These are phyloP conservation scores for Trichomonas gallinae DNA, from an alignment of 208 protist genomes.

Conservation along the genomic window DNA sequence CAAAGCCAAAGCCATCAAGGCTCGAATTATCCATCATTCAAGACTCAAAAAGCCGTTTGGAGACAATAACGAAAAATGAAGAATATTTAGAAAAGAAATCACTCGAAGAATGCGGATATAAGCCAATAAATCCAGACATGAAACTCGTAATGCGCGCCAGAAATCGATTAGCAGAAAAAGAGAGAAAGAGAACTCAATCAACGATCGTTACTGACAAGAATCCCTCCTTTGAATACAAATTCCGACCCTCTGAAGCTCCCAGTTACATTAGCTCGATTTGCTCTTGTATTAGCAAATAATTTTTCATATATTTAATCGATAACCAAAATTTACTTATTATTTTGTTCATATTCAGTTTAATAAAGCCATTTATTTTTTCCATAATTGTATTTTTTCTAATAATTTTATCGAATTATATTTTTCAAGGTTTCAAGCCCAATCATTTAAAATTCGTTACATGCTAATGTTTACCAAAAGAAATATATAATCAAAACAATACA, in stretches of 20 bases:
- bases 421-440: too few species aligned
- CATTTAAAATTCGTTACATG: too few species aligned
- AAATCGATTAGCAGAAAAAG: neutral
- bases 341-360: too few species aligned
- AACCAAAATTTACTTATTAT: too few species aligned
- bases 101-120: neutral
- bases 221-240: neutral
- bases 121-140: neutral
- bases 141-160: neutral
- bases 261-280: neutral
- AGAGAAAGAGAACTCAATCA: constrained; percentile 15
- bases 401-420: too few species aligned
- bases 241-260: neutral
- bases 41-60: neutral
- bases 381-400: too few species aligned
- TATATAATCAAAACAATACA: too few species aligned
- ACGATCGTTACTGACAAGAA: constrained; percentile 5
- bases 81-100: constrained; percentile 23
- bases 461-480: too few species aligned
- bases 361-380: too few species aligned
- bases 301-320: too few species aligned
- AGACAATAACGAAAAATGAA: neutral
- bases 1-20: neutral
- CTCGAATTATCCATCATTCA: neutral
- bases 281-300: neutral